phyloP scores from a whole-genome alignment of 192 early-diverging fungal genomes.

The Gonapodya sp. region DNA sequence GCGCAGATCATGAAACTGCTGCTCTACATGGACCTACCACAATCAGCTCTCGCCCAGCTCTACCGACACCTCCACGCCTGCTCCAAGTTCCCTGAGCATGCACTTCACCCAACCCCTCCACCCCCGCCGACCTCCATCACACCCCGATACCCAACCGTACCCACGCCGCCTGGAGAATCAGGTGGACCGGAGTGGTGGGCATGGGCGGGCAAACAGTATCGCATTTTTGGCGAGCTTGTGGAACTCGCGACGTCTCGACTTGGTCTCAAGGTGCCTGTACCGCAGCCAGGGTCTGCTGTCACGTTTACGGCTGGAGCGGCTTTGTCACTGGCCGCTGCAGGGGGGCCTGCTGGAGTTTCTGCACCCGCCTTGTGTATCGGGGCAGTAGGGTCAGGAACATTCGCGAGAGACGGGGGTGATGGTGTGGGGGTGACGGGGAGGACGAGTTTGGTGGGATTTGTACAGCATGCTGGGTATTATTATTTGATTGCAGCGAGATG shows the following conservation, averaged over 20 bases:
- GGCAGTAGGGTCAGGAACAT: slow-evolving; percentile 23
- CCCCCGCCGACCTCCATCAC: slow-evolving; percentile 8
- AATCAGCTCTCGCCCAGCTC: slow-evolving; percentile 58
- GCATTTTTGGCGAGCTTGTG: slow-evolving; percentile 68
- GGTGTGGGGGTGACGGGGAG: slow-evolving; percentile 38
- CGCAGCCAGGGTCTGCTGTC: slow-evolving; percentile 37
- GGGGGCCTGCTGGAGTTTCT: slow-evolving; percentile 23
- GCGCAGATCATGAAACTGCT: slow-evolving; percentile 65
- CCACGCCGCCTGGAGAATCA: slow-evolving; percentile 32
- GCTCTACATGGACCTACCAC: slow-evolving; percentile 54
- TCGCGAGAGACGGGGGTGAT: slow-evolving; percentile 31
- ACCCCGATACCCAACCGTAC: slow-evolving; percentile 13
- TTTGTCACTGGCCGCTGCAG: slow-evolving; percentile 19
- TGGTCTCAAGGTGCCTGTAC: slow-evolving; percentile 57
- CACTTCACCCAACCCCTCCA: slow-evolving; percentile 24
- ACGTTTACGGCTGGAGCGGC: slow-evolving; percentile 14
- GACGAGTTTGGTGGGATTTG: slow-evolving; percentile 18
- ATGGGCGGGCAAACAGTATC: slow-evolving; percentile 70
- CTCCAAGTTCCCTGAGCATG: slow-evolving; percentile 44
- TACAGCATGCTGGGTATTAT: slow-evolving; percentile 82
- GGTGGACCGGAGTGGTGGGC: slow-evolving; percentile 81
- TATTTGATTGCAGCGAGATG: slow-evolving; percentile 67
- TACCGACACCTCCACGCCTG: slow-evolving; percentile 59
- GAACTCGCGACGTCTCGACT: slow-evolving; percentile 53
- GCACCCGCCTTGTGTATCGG: slow-evolving; percentile 18